phyloP scores from a whole-genome alignment of 2,329 filamentous ascomycete genomes.

The Calonectria multiphialidica region DNA sequence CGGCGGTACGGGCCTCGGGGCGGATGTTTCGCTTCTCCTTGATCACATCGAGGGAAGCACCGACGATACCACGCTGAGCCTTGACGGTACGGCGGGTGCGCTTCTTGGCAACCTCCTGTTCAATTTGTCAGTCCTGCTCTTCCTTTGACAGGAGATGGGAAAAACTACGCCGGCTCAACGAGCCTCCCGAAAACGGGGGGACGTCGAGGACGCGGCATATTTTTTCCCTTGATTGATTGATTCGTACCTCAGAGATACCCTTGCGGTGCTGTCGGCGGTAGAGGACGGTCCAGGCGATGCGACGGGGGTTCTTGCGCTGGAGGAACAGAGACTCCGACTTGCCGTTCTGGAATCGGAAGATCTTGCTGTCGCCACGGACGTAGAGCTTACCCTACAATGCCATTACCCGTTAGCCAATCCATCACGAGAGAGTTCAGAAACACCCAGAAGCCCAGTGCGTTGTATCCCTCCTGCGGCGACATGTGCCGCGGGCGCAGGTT shows the following conservation, averaged over 20 bases:
- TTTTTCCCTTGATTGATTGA: background rate
- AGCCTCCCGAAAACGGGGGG: background rate
- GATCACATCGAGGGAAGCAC: slow-evolving; percentile 99
- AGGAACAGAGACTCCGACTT: slow-evolving; percentile 99
- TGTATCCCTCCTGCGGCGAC: slow-evolving; percentile 18
- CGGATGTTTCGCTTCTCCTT: slow-evolving; percentile 97
- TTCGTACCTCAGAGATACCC: slow-evolving; percentile 99
- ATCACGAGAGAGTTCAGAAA: slow-evolving; percentile 23
- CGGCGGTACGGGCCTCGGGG: slow-evolving; percentile 94
- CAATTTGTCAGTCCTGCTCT: slow-evolving; percentile 54
- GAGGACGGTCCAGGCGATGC: slow-evolving; percentile 98
- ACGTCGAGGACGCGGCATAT: background rate
- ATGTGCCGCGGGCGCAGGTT: slow-evolving; percentile 18
- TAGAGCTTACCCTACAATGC: slow-evolving; percentile 93
- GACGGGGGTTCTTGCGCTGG: slow-evolving; percentile 99
- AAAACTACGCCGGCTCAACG: background rate
- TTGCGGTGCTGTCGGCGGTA: slow-evolving; percentile 99
- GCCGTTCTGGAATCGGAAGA: slow-evolving; percentile 99
- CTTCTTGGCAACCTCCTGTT: slow-evolving; percentile 99
- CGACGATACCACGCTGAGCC: slow-evolving; percentile 98
- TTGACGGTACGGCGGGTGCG: slow-evolving; percentile 98
- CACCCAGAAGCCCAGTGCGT: slow-evolving; percentile 28
- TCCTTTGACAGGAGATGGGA: background rate
- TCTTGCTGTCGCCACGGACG: slow-evolving; percentile 99
- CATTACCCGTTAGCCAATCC: slow-evolving; percentile 45